Conservation (phyloP, 768 basidiomycete genomes). For the Gautieria morchelliformis region DNA sequence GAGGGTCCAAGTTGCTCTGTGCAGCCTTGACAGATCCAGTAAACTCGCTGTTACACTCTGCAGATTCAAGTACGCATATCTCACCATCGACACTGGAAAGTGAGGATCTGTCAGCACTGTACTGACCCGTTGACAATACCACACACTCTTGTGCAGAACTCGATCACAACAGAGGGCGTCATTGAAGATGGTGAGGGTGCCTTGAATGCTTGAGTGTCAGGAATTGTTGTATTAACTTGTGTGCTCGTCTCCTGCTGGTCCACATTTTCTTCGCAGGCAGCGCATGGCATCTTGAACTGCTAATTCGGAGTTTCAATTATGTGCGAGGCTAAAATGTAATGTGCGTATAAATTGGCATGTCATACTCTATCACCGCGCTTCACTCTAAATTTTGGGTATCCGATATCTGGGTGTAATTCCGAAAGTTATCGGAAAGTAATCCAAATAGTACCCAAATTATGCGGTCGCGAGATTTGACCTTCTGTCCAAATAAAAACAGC, state of each 20-base stretch:
- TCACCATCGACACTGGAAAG: constrained; percentile 69
- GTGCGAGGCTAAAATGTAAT: too few relatives aligned
- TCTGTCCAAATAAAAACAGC: too few relatives aligned
- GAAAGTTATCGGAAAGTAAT: too few relatives aligned
- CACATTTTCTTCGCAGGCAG: too few relatives aligned
- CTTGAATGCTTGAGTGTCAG: background rate
- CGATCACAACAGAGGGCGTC: constrained; percentile 61
- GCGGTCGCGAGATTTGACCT: too few relatives aligned
- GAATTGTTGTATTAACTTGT: background rate
- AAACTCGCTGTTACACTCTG: background rate
- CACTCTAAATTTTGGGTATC: too few relatives aligned
- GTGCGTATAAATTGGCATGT: too few relatives aligned
- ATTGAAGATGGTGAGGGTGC: background rate
- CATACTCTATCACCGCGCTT: too few relatives aligned
- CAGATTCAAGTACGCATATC: constrained; percentile 13
- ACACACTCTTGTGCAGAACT: constrained; percentile 87
- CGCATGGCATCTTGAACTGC: too few relatives aligned
- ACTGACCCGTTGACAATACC: background rate
- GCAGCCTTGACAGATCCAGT: constrained; percentile 49
- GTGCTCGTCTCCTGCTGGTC: background rate
- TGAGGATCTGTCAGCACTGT: background rate
- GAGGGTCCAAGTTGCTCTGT: constrained; percentile 88
- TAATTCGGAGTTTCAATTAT: too few relatives aligned
- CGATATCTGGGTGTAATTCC: too few relatives aligned
- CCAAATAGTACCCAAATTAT: too few relatives aligned